Evolutionary conservation across 441 rosid species (phyloP).

Genomic region (Mallotus japonicus): DNA sequence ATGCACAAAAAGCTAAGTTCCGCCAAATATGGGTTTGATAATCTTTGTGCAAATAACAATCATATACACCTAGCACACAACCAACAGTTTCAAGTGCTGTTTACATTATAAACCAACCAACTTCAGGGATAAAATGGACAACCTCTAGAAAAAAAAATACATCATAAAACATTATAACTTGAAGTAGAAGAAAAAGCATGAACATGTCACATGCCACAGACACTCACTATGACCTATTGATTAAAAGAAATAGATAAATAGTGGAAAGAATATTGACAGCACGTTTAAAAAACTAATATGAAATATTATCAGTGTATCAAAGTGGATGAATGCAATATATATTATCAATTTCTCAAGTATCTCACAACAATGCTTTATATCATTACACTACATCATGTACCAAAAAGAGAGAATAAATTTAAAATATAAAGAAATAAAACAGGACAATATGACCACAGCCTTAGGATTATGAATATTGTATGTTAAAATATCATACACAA

Average conservation of each 20-base stretch:
- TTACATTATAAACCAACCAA: neutral
- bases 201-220: neutral
- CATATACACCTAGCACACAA: neutral
- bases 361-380: no score
- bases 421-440: no score
- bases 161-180: neutral
- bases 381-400: no score
- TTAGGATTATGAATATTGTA: no score
- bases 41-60: neutral
- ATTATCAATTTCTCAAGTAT: no score
- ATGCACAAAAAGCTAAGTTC: neutral
- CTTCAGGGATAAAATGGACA: neutral
- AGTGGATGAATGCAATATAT: no score
- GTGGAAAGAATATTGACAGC: neutral
- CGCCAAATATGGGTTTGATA: neutral
- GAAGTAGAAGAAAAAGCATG: neutral
- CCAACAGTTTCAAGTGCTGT: neutral
- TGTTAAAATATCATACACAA: no score
- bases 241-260: neutral
- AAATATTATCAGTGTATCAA: no score
- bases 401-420: no score
- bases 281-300: no score
- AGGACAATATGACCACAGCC: no score
- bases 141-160: neutral
- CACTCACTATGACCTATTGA: neutral